Percentiles rank a stretch among this genome's conserved stretches.
Conservation (phyloP, 768 basidiomycete genomes). For the Mycena belliarum region DNA sequence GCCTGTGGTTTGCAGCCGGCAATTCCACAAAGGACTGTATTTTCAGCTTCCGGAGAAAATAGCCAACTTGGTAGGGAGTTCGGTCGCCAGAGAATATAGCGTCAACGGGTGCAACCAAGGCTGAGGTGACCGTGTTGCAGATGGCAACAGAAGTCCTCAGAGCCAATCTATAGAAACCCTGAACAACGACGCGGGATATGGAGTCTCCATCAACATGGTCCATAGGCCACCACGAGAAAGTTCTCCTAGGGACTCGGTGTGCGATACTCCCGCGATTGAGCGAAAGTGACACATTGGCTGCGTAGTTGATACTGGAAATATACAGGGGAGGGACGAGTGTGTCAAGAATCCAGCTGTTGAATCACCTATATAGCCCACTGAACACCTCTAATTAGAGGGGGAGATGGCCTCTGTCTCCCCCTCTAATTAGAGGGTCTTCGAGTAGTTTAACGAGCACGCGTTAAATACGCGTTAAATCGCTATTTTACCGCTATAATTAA, state of each 20-base stretch:
- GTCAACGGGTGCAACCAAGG: constrained; percentile 11
- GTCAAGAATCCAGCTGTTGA: constrained; percentile 26
- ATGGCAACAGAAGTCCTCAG: constrained; percentile 8
- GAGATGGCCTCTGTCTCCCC: too few species aligned
- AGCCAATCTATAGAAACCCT: constrained; percentile 19
- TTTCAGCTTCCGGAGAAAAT: constrained; percentile 4
- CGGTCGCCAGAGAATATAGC: constrained; percentile 11
- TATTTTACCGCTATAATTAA: too few species aligned
- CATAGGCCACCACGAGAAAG: constrained; percentile 20
- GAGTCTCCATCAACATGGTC: constrained; percentile 2
- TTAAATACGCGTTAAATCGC: too few species aligned
- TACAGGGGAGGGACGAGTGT: constrained; percentile 21
- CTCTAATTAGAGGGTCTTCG: too few species aligned
- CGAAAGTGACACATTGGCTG: not conserved
- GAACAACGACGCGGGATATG: constrained; percentile 17
- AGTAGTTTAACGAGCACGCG: too few species aligned
- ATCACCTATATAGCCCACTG: too few species aligned
- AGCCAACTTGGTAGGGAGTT: constrained; percentile 1
- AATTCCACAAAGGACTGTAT: constrained; percentile 7
- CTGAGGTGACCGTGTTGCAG: constrained; percentile 8
- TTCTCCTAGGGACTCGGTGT: not conserved
- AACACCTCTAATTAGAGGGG: too few species aligned
- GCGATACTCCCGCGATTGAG: not conserved
- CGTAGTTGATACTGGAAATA: constrained; percentile 13
- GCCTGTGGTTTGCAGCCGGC: not conserved